Evolutionary conservation across 2,329 filamentous ascomycete species (phyloP).

Genomic region (Uncinocarpus reesii): DNA sequence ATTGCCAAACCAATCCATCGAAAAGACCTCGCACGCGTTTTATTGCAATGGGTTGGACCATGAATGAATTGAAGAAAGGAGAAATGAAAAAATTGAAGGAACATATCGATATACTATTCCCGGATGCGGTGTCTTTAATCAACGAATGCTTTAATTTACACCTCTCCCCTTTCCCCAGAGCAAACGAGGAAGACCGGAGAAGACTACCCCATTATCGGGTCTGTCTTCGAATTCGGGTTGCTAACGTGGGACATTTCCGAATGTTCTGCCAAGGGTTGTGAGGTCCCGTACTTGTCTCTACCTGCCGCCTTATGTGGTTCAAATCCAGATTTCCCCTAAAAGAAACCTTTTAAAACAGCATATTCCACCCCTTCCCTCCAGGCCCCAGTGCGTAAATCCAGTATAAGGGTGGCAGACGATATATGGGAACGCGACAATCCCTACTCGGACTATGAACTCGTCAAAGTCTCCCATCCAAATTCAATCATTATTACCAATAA

Average conservation of each 20-base stretch:
- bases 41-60: constrained; percentile 29
- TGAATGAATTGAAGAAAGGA: background rate
- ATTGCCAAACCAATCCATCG: constrained; percentile 47
- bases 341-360: background rate
- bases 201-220: too few species aligned
- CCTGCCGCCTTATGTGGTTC: constrained; percentile 6
- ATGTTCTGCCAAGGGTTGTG: background rate
- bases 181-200: background rate
- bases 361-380: background rate
- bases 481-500: background rate
- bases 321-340: background rate
- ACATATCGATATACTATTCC: background rate
- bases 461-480: background rate
- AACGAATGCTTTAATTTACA: background rate
- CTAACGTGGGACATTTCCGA: background rate
- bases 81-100: background rate
- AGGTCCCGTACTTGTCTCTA: background rate
- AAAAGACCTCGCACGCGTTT: constrained; percentile 37
- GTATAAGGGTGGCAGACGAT: constrained; percentile 2
- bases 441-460: background rate
- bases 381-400: background rate
- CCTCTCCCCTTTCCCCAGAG: background rate
- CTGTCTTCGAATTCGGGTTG: background rate
- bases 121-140: background rate
- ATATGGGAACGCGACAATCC: background rate